A percentile compares a stretch with the other conserved stretches of the same genome.
phyloP scores from a whole-genome alignment of 306 rosid species.

The Inga oerstediana region DNA sequence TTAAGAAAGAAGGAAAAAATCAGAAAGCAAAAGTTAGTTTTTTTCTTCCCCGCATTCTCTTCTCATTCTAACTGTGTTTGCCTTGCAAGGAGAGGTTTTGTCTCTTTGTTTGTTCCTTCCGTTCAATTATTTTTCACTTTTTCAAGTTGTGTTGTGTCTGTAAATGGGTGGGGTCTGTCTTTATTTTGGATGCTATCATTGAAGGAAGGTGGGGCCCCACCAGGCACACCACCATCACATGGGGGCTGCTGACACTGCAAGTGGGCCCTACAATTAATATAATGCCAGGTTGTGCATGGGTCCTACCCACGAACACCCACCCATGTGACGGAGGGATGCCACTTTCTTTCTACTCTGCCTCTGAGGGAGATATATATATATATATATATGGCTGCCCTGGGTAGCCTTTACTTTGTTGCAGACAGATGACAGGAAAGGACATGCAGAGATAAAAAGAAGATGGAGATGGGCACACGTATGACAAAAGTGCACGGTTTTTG shows the following conservation, averaged over 20 bases:
- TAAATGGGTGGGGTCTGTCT: conserved; percentile 36
- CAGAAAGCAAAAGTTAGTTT: conserved; percentile 37
- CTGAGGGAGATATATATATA: background rate
- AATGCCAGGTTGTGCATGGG: conserved; percentile 62
- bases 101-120: conserved; percentile 30
- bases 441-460: conserved; percentile 54
- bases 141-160: background rate
- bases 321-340: conserved; percentile 82
- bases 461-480: conserved; percentile 76
- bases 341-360: conserved; percentile 27
- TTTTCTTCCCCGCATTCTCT: background rate
- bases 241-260: conserved; percentile 66
- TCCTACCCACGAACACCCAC: conserved; percentile 49
- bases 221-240: conserved; percentile 55
- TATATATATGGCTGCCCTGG: no score
- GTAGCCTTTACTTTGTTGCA: background rate
- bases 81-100: conserved; percentile 37
- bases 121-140: conserved; percentile 27
- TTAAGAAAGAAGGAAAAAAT: conserved; percentile 46
- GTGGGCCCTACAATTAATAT: conserved; percentile 53
- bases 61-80: background rate
- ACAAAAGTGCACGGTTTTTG: conserved; percentile 67
- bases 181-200: conserved; percentile 39
- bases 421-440: conserved; percentile 53
- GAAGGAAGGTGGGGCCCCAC: conserved; percentile 45